A percentile compares a stretch with the other conserved stretches of the same genome.
phyloP scores from a whole-genome alignment of 345 rosid species.

The Crucihimalaya himalaica region DNA sequence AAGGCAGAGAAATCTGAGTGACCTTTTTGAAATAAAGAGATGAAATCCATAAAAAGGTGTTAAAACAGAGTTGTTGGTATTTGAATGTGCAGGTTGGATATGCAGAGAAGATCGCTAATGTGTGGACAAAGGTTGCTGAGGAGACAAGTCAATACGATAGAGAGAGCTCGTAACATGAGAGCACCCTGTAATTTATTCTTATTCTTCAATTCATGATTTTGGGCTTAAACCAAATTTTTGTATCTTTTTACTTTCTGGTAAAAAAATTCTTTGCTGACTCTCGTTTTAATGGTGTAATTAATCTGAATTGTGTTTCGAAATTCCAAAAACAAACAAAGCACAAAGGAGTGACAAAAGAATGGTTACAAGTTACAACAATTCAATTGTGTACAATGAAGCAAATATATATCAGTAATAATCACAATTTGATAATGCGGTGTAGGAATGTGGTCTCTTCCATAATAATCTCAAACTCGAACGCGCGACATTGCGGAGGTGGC shows the following conservation, averaged over 20 bases:
- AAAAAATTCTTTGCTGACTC: background rate
- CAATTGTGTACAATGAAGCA: background rate
- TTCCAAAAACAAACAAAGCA: background rate
- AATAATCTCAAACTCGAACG: conserved; percentile 35
- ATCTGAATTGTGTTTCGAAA: background rate
- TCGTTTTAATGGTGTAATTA: background rate
- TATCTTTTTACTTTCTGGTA: background rate
- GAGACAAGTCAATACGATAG: conserved; percentile 74
- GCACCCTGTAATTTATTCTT: conserved; percentile 15
- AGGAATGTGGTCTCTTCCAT: background rate
- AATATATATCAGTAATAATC: conserved; percentile 8
- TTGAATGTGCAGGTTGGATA: conserved; percentile 75
- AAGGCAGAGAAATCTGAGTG: background rate
- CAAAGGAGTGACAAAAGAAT: conserved; percentile 13
- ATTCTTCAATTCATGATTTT: conserved; percentile 27
- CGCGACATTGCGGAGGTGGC: conserved; percentile 39
- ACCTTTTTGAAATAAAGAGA: conserved; percentile 4
- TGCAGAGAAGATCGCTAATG: conserved; percentile 92
- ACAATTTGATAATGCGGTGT: background rate
- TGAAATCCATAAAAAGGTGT: background rate
- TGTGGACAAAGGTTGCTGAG: conserved; percentile 89
- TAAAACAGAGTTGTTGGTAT: conserved; percentile 21
- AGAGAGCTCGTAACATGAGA: conserved; percentile 38
- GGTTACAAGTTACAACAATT: conserved; percentile 27
- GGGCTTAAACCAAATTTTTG: background rate